phyloP scores from a whole-genome alignment of 495 filamentous ascomycete genomes.

The Wilcoxina mikolae region DNA sequence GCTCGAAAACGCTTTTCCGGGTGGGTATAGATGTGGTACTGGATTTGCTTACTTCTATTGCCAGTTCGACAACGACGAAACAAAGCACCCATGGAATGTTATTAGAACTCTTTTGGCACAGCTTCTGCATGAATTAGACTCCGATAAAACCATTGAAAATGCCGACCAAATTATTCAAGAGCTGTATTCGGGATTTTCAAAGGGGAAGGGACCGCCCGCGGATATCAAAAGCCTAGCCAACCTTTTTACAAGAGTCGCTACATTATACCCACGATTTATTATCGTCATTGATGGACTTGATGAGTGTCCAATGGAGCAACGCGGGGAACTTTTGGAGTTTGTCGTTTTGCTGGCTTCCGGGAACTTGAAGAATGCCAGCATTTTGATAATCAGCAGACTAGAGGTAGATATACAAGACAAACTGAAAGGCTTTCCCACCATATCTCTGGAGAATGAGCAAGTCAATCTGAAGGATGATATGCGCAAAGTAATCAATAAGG shows the following conservation, averaged over 20 bases:
- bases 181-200: background rate
- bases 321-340: background rate
- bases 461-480: constrained; percentile 1
- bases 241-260: background rate
- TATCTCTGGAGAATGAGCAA: background rate
- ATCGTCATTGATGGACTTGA: background rate
- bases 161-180: no score
- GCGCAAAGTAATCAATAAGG: background rate
- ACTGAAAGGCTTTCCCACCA: background rate
- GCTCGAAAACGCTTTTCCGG: background rate
- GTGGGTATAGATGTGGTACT: no score
- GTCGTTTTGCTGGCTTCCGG: background rate
- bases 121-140: background rate
- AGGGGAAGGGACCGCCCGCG: background rate
- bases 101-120: background rate
- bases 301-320: background rate
- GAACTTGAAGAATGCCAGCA: background rate
- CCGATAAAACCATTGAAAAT: background rate
- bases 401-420: background rate
- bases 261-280: background rate
- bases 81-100: background rate
- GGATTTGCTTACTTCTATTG: constrained; percentile 1
- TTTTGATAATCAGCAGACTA: background rate
- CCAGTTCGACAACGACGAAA: background rate
- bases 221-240: background rate